Evolutionary conservation across 305 asterid species (phyloP).

Genomic region (Fraxinus greggii): DNA sequence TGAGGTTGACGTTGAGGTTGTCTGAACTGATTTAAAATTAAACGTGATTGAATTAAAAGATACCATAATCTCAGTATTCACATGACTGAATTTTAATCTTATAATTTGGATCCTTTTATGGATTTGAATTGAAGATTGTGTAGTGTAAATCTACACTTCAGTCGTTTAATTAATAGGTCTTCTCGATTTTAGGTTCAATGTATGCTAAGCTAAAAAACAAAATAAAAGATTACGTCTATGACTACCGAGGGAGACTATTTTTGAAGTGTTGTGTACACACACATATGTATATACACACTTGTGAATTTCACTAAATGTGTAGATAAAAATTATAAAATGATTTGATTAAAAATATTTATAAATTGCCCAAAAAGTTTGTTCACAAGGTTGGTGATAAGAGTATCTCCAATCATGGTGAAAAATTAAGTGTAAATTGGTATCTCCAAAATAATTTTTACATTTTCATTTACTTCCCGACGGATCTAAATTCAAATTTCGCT

Average conservation of each 20-base stretch:
- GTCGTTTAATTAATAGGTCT: neutral
- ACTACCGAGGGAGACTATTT: neutral
- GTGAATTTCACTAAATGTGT: too few species aligned
- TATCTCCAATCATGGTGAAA: too few species aligned
- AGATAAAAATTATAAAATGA: too few species aligned
- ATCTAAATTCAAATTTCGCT: too few species aligned
- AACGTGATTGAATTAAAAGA: constrained; percentile 2
- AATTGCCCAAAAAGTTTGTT: too few species aligned
- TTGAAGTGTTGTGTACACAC: neutral
- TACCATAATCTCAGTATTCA: constrained; percentile 35
- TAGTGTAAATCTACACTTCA: constrained; percentile 25
- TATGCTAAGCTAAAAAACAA: neutral
- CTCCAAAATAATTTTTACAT: too few species aligned
- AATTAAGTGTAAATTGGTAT: too few species aligned
- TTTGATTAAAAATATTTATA: too few species aligned
- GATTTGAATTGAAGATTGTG: constrained; percentile 30
- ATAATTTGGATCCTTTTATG: neutral
- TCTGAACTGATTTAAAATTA: constrained; percentile 26
- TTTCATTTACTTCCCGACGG: too few species aligned
- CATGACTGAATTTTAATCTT: constrained; percentile 35
- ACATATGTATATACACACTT: neutral
- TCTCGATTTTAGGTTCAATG: neutral
- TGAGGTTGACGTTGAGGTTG: constrained; percentile 20
- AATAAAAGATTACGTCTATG: neutral
- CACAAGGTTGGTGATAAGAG: too few species aligned